Percentiles rank a stretch among this genome's conserved stretches.
These are phyloP conservation scores for Wickerhamiella azymoides DNA, from an alignment of 805 yeast genomes.

Conservation along the genomic window DNA sequence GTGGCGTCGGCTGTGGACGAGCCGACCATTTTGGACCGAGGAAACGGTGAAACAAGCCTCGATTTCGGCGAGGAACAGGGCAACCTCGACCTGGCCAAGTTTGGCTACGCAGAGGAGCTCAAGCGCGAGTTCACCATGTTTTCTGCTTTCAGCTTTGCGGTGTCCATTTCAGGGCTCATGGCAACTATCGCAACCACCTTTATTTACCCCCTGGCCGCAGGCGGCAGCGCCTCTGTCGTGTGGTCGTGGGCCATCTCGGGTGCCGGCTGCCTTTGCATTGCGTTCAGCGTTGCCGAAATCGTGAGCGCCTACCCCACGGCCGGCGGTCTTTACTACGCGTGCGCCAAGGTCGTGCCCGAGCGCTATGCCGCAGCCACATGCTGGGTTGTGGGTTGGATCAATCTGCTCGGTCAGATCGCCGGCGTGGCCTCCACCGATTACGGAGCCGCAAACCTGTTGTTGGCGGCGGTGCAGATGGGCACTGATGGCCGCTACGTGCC, in stretches of 20 bases:
- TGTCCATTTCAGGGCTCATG: conserved; percentile 50
- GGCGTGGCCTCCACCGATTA: conserved; percentile 26
- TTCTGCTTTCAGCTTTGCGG: conserved; percentile 51
- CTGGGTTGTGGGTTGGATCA: conserved; percentile 42
- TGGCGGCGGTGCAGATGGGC: conserved; percentile 26
- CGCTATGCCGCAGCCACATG: conserved; percentile 38
- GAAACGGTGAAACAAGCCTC: neutral
- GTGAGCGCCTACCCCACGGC: conserved; percentile 63
- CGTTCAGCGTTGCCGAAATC: conserved; percentile 48
- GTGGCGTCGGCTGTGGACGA: conserved; percentile 1
- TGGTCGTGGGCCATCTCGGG: conserved; percentile 53
- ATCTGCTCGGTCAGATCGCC: conserved; percentile 27
- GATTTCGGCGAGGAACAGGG: conserved; percentile 1
- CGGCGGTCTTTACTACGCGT: conserved; percentile 60
- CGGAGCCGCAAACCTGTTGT: conserved; percentile 25
- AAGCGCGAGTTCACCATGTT: conserved; percentile 42
- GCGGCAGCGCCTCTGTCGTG: conserved; percentile 49
- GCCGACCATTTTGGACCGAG: conserved; percentile 3
- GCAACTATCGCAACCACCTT: conserved; percentile 48
- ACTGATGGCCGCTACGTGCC: conserved; percentile 22
- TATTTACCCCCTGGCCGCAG: conserved; percentile 33
- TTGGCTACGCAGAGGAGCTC: conserved; percentile 53
- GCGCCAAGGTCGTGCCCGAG: conserved; percentile 17
- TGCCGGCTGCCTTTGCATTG: conserved; percentile 39
- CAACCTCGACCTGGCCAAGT: conserved; percentile 25